Percentiles rank a stretch among this genome's conserved stretches.
Conservation (phyloP, 768 basidiomycete genomes). For the Sporobolomyces pararoseus region DNA sequence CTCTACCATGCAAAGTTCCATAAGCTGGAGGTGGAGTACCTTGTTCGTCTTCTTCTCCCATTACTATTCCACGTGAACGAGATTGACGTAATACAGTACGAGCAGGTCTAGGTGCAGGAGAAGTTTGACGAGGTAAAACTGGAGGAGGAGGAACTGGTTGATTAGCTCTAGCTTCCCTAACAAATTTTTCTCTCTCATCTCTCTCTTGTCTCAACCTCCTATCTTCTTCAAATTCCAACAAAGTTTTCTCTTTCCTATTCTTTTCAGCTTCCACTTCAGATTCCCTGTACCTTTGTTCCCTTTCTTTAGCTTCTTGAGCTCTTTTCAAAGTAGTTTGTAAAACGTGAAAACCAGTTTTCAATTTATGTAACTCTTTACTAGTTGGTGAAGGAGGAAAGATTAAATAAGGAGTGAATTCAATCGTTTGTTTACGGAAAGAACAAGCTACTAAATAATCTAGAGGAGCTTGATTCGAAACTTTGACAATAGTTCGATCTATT, state of each 20-base stretch:
- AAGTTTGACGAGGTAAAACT: neutral
- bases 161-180: constrained; percentile 14
- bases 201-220: constrained; percentile 16
- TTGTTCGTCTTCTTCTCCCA: neutral
- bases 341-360: constrained; percentile 16
- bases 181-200: constrained; percentile 31
- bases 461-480: constrained; percentile 4
- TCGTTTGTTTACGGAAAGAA: constrained; percentile 6
- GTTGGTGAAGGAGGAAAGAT: constrained; percentile 16
- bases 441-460: constrained; percentile 26
- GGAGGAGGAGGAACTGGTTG: neutral
- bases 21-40: constrained; percentile 22
- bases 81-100: neutral
- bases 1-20: constrained; percentile 21
- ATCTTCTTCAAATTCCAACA: constrained; percentile 37
- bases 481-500: constrained; percentile 21
- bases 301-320: constrained; percentile 31
- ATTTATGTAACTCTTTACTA: constrained; percentile 18
- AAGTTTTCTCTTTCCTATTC: constrained; percentile 21
- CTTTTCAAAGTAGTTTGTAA: constrained; percentile 2
- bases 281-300: constrained; percentile 35
- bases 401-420: constrained; percentile 22
- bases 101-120: neutral
- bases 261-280: constrained; percentile 31
- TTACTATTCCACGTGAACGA: constrained; percentile 12